Conservation (phyloP, 169 alveolate genomes). For the Plasmodium chabaudi region DNA sequence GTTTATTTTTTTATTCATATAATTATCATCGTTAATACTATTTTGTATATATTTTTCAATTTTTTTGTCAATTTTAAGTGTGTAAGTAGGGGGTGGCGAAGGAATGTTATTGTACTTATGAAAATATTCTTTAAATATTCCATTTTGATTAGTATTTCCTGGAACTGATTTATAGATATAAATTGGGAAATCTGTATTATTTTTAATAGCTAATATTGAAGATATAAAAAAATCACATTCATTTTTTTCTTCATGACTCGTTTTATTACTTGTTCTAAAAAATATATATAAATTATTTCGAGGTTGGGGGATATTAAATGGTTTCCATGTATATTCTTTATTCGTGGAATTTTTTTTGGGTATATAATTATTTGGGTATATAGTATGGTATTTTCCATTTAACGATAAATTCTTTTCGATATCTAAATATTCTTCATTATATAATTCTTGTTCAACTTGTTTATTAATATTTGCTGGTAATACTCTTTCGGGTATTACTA, state of each 20-base stretch:
- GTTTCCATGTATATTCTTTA: constrained; percentile 37
- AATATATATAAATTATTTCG: constrained; percentile 55
- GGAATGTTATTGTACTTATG: constrained; percentile 63
- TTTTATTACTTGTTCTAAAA: constrained; percentile 61
- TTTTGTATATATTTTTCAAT: constrained; percentile 48
- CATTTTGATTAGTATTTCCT: constrained; percentile 45
- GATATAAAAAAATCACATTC: constrained; percentile 70
- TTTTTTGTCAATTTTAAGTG: constrained; percentile 65
- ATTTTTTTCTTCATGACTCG: constrained; percentile 75
- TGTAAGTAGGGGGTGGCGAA: constrained; percentile 75
- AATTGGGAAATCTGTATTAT: constrained; percentile 69
- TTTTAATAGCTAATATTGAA: constrained; percentile 69
- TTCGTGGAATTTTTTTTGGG: constrained; percentile 25
- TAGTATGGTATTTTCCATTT: constrained; percentile 15
- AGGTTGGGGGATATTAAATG: constrained; percentile 69
- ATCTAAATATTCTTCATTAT: constrained; percentile 55
- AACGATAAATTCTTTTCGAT: constrained; percentile 18
- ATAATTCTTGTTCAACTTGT: constrained; percentile 64
- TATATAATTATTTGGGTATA: constrained; percentile 51
- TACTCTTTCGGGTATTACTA: constrained; percentile 70
- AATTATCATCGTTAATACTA: constrained; percentile 6
- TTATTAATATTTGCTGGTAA: constrained; percentile 65
- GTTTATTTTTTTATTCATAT: constrained; percentile 1
- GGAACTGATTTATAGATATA: constrained; percentile 69
- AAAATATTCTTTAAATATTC: constrained; percentile 66